Evolutionary conservation across 306 rosid genomes (phyloP).

Genomic region (Lathyrus tuberosus): DNA sequence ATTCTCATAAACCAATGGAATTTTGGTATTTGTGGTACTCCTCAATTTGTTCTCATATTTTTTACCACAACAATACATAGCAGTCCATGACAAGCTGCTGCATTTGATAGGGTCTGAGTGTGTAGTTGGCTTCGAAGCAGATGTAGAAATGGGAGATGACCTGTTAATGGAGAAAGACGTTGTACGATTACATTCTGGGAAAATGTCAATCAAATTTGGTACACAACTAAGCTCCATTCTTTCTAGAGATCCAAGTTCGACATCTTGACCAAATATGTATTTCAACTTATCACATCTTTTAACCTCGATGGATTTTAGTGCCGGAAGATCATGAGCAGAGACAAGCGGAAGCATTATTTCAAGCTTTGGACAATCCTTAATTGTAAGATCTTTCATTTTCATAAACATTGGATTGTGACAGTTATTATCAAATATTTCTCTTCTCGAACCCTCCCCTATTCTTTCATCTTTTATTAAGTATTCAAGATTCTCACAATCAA

Average conservation of each 20-base stretch:
- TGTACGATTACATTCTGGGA: not conserved
- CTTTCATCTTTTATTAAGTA: not conserved
- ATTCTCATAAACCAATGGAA: not conserved
- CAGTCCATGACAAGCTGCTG: not conserved
- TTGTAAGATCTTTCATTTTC: not conserved
- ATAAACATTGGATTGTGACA: not conserved
- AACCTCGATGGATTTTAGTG: not conserved
- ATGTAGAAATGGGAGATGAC: too few relatives aligned
- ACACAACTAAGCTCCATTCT: rapidly evolving
- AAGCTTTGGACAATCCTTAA: rapidly evolving
- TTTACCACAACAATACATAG: not conserved
- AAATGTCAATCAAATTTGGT: not conserved
- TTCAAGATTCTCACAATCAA: not conserved
- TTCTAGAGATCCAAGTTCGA: not conserved
- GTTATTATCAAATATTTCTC: too few relatives aligned
- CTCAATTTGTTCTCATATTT: not conserved
- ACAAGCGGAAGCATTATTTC: not conserved
- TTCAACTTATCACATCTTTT: not conserved
- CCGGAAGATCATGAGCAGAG: not conserved
- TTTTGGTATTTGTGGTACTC: not conserved
- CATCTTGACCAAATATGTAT: slow-evolving; percentile 22
- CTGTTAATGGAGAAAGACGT: too few relatives aligned
- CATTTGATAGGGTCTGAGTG: not conserved
- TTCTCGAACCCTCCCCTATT: not conserved
- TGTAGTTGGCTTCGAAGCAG: not conserved